Evolutionary conservation across 179 eudicot genomes (phyloP).

Genomic region (Sideroxylon spinosum): DNA sequence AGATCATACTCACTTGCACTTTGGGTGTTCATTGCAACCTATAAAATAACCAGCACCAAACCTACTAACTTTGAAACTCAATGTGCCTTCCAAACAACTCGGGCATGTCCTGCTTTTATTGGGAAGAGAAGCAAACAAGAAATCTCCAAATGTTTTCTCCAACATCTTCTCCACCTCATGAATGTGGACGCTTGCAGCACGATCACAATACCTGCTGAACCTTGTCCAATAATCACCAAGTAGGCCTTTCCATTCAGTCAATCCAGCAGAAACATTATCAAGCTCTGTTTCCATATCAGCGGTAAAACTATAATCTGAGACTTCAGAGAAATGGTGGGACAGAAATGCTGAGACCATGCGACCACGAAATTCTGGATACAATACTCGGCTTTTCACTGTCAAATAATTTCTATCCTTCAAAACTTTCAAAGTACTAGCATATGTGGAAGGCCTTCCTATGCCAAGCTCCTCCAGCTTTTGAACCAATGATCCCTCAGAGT

Average conservation of each 20-base stretch:
- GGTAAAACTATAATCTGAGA: conserved; percentile 85
- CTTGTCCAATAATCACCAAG: conserved; percentile 84
- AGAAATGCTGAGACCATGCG: conserved; percentile 97
- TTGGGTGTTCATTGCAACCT: conserved; percentile 94
- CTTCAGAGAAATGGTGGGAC: conserved; percentile 79
- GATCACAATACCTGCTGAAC: conserved; percentile 70
- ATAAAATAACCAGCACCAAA: conserved; percentile 89
- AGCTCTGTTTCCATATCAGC: conserved; percentile 97
- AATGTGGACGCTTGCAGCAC: conserved; percentile 56
- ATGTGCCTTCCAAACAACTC: conserved; percentile 69
- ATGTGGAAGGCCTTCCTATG: conserved; percentile 96
- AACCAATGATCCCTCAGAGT: conserved; percentile 74
- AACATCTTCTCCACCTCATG: conserved; percentile 96
- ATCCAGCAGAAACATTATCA: conserved; percentile 87
- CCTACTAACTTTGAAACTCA: conserved; percentile 83
- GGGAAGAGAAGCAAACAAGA: conserved; percentile 74
- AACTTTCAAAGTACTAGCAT: conserved; percentile 77
- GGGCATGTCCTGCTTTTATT: conserved; percentile 81
- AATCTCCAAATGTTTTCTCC: conserved; percentile 68
- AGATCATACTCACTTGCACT: conserved; percentile 76
- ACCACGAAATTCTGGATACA: conserved; percentile 93
- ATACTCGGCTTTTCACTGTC: conserved; percentile 46
- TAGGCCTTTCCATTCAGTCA: conserved; percentile 95
- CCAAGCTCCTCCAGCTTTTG: conserved; percentile 95
- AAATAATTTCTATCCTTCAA: conserved; percentile 87